phyloP scores from a whole-genome alignment of 2,329 filamentous ascomycete species.

The Cercospora citrullina region DNA sequence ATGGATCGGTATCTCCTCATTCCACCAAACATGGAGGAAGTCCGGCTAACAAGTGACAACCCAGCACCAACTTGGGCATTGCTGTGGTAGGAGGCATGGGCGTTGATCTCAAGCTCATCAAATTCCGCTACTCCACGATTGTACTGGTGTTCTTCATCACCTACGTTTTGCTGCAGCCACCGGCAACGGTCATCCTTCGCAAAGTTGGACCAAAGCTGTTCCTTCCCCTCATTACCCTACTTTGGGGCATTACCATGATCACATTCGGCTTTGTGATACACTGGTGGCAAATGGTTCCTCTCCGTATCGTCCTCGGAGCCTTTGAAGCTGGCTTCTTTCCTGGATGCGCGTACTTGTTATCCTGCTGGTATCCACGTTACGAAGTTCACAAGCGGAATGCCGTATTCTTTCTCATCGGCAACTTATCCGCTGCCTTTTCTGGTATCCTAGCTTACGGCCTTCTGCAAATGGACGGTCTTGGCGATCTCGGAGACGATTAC shows the following conservation, averaged over 20 bases:
- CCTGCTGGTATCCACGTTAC: slow-evolving; percentile 54
- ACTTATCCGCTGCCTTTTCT: slow-evolving; percentile 50
- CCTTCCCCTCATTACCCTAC: slow-evolving; percentile 44
- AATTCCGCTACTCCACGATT: slow-evolving; percentile 44
- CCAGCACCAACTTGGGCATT: slow-evolving; percentile 38
- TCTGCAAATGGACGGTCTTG: slow-evolving; percentile 51
- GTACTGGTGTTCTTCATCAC: slow-evolving; percentile 73
- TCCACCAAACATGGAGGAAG: no score
- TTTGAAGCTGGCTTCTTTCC: slow-evolving; percentile 60
- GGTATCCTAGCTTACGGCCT: slow-evolving; percentile 47
- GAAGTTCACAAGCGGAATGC: slow-evolving; percentile 44
- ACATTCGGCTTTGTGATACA: slow-evolving; percentile 62
- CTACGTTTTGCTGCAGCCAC: slow-evolving; percentile 71
- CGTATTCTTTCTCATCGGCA: slow-evolving; percentile 53
- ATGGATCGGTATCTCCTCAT: slow-evolving; percentile 37
- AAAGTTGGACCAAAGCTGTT: slow-evolving; percentile 56
- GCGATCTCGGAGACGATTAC: slow-evolving; percentile 34
- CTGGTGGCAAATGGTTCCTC: slow-evolving; percentile 55
- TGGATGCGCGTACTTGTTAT: slow-evolving; percentile 67
- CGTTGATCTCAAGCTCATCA: slow-evolving; percentile 37
- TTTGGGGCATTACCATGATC: slow-evolving; percentile 64
- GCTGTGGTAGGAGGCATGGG: slow-evolving; percentile 41
- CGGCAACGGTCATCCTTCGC: slow-evolving; percentile 67
- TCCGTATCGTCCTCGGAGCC: slow-evolving; percentile 61
- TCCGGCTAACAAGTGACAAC: not conserved